These are phyloP conservation scores for Penicillium paneum DNA, from an alignment of 2,329 filamentous ascomycete species.

Conservation along the genomic window DNA sequence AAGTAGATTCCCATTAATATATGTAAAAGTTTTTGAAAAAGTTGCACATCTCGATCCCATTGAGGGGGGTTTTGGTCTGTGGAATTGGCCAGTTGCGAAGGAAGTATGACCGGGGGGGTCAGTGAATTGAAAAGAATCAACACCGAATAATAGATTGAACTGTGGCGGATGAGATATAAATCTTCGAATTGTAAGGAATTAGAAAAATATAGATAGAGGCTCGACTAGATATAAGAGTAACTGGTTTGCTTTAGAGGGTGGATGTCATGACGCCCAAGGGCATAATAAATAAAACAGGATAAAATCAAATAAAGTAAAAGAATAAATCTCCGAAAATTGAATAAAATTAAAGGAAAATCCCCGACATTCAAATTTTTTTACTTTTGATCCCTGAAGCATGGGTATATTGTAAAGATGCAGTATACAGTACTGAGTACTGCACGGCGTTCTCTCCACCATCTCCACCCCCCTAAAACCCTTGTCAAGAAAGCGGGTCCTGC, in stretches of 20 bases:
- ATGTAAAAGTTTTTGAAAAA: constrained; percentile 76
- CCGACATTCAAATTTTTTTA: background rate
- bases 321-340: background rate
- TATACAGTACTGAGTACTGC: constrained; percentile 7
- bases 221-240: constrained; percentile 6
- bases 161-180: background rate
- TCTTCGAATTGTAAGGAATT: background rate
- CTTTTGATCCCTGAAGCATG: background rate
- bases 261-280: background rate
- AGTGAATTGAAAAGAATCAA: constrained; percentile 1
- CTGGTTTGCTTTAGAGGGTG: background rate
- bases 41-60: constrained; percentile 48
- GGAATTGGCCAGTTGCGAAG: background rate
- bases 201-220: background rate
- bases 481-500: constrained; percentile 19
- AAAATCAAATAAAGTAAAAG: background rate
- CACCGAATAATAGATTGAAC: background rate
- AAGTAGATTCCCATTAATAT: too few relatives aligned
- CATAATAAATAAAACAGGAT: constrained; percentile 2
- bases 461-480: constrained; percentile 12
- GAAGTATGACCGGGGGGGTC: background rate
- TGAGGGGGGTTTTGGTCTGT: background rate
- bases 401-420: constrained; percentile 12
- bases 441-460: constrained; percentile 8
- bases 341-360: background rate